Base-by-base conservation (phyloP, 768 basidiomycete genomes). In the Mycena vulgaris region DNA sequence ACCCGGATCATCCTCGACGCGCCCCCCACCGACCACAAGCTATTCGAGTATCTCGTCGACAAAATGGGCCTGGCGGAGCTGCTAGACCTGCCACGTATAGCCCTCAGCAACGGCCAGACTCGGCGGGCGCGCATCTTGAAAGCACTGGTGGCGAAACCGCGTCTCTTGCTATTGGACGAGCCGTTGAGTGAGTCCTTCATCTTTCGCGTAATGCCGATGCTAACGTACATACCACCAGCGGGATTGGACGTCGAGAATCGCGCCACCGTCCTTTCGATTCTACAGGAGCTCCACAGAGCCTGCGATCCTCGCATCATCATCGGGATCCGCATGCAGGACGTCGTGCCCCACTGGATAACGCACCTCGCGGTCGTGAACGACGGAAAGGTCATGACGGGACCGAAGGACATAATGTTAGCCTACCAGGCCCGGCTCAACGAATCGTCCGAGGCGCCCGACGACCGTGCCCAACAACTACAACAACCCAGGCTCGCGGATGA, bases 81-180 rank as follows among this genome's bases (percentile, higher is more conserved):
- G 28, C 83, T 99, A n/a, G 92, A 96, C 76, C 76, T 97, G 7
- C 97, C 97, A 0, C 78, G 94, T 5, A 85, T 98, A 10, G 94
- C 94, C 0, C 79, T 99, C 59, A 95, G 93, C 70, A 97, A 97
- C 75, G 97, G 97, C 0, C 97, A 99, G 83, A 98, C 92, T 33
- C 83, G 97, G 42, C 83, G 95, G 21, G 96, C 96, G 7, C 84
- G 96, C 51, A 93, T 99, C 53, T 85, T 94, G 11, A 89, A 91
- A 71, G 93, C 94, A 0, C 79, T 98, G 11, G 77, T 98, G 35
- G 83, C 80, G 21, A 85, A 87, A 51, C 95, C 96, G 0, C 87
- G 91, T 69, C 77, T 98, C 23, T 77, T 98, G 27, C 80, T 99
- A 9, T 84, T 98, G n/a, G 96, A 98, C 69, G 97, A 99, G 78